Base-by-base conservation (phyloP, 257 asterid species). In the Nicotiana attenuata region DNA sequence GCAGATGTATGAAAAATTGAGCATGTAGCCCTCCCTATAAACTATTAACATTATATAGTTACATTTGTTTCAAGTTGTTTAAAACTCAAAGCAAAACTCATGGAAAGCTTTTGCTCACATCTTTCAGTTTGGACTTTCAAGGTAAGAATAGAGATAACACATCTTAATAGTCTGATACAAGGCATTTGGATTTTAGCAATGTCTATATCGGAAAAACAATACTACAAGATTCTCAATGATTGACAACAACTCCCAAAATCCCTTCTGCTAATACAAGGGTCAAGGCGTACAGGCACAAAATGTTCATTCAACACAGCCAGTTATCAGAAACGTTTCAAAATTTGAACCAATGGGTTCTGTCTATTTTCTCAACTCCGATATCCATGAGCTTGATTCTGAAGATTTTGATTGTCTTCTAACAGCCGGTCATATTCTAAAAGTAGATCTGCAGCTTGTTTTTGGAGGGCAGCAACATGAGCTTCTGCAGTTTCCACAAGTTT, bases 361-460 rank as follows among this genome's bases (percentile, higher is more conserved):
- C 65, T 35, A 83, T 28, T 66, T 73, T 50, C 79, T 75, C 79
- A 75, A 75, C 63, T 75, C 41, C 79, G 88, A 82, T 81, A 84
- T 3, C 90, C 93, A 60, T 22, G 86, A 55, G 86, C 87, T 61
- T 91, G 96, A 65, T 71, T 87, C 89, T 93, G 98, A 82, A 96
- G 98, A 85, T 86, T 91, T 80, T 93, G 97, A 85, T 96, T 96
- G 71, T 92, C 99, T 83, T 92, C 98, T 87, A 96, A 85, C 11
- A 94, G 87, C 2, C 93, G 90, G 78, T 94, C 98, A 6, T 96
- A 96, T 84, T 96, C 99, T 3, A 94, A 89, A 77, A 96, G 97
- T 73, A 94, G 85, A 87, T 92, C 98, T 0, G 96, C 95, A 64
- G 95, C 90, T 86, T 94, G 97, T 85, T 91, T 92, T 85, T 92